A percentile compares a stretch with the other conserved stretches of the same genome.
These are phyloP conservation scores for Taphrina wiesneri DNA, from an alignment of 1,139 yeast genomes.

Conservation along the genomic window DNA sequence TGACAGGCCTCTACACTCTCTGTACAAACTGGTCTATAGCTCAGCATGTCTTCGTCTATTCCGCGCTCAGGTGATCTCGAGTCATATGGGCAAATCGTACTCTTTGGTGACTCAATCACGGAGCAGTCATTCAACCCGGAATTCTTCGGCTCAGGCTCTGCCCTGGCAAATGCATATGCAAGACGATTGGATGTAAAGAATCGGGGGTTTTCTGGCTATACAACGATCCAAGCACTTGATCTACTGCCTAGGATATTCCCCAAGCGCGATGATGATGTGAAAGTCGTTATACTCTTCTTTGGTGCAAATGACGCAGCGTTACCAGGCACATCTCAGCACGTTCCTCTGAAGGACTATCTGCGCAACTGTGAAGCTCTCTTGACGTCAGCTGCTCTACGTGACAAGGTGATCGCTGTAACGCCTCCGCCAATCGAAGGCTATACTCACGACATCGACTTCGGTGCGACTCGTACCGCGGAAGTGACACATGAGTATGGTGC, in stretches of 20 bases:
- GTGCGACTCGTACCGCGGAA: conserved; percentile 46
- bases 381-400: not conserved
- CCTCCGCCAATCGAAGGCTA: conserved; percentile 64
- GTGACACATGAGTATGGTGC: conserved; percentile 54
- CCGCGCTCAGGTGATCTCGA: not conserved
- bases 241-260: conserved; percentile 27
- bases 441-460: conserved; percentile 31
- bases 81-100: conserved; percentile 31
- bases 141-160: conserved; percentile 16
- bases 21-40: no score
- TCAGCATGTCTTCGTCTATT: not conserved
- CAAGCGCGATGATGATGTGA: conserved; percentile 40
- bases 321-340: conserved; percentile 30
- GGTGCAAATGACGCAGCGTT: conserved; percentile 73
- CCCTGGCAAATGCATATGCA: conserved; percentile 18
- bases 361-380: not conserved
- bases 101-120: conserved; percentile 34
- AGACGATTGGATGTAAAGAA: conserved; percentile 24
- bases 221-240: conserved; percentile 15
- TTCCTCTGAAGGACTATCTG: conserved; percentile 6
- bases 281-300: conserved; percentile 61
- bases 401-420: conserved; percentile 56
- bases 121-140: conserved; percentile 27
- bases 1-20: not conserved
- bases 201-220: conserved; percentile 34